Base-by-base conservation (phyloP, 139 green algal genomes). In the Closterium sp. region DNA sequence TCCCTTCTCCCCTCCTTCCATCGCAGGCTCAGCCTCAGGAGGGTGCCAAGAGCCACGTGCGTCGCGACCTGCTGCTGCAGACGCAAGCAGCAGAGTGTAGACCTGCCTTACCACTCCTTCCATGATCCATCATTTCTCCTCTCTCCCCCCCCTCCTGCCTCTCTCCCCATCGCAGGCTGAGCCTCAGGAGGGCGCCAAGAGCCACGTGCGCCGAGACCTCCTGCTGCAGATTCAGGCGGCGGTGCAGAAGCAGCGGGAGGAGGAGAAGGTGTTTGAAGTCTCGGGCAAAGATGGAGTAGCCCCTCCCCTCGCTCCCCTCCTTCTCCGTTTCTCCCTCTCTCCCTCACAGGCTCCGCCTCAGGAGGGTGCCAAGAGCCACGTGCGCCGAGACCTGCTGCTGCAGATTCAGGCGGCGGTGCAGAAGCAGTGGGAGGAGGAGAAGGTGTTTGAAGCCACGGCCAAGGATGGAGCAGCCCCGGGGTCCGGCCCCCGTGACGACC, bases 361-460 rank as follows among this genome's bases (percentile, higher is more conserved):
- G 34, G 64, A 86, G 85, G 90, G 86, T 3, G 55, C 84, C 25
- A 90, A 84, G 55, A 93, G 86, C 28, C 34, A 85, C 38, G 90
- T 43, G 19, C 93, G 97, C 5, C 95, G 97, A 28, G 97, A 99
- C 91, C 88, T 96, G 89, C 96, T 99, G 66, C 93, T 99, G 34
- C 38, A 94, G 33, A 96, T 98, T 38, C 97, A 99, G 92, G 85
- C 84, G 1, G 86, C 93, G 21, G 90, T 91, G 19, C 98, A 99
- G 95, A 88, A 95, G 76, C 95, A 95, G 85, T 99, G 98, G 98
- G 93, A 96, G 7, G 90, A 96, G 0, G 91, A 93, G 2, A 98
- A 97, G 85, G 43, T 96, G 0, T 99, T 99, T 81, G 96, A 99
- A 90, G 95, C 93, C 1, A 91, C 98, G 89, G 97, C 97, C 0